Percentiles rank a stretch among this genome's conserved stretches.
Evolutionary conservation across 306 rosid genomes (phyloP).

Genomic region (Sophora flavescens): DNA sequence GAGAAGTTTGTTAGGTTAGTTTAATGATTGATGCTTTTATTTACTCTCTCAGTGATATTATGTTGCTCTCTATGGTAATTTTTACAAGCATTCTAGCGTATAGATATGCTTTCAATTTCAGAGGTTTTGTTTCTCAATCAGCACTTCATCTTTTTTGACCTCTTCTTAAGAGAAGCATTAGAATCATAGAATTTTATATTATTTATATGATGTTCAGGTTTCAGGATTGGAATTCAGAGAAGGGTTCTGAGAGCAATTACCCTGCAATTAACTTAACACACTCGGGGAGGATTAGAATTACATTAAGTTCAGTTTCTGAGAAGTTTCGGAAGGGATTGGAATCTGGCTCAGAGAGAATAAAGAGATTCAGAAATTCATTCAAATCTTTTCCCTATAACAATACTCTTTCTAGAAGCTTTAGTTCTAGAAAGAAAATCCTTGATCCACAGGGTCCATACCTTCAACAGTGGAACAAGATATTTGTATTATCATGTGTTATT

Average conservation of each 20-base stretch:
- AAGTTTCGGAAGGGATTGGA: conserved; percentile 76
- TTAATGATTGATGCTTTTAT: not conserved
- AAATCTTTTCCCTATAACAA: conserved; percentile 67
- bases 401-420: conserved; percentile 52
- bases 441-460: conserved; percentile 97
- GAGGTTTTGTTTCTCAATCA: not conserved
- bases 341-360: conserved; percentile 79
- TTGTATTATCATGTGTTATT: conserved; percentile 82
- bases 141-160: conserved; percentile 11
- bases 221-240: conserved; percentile 82
- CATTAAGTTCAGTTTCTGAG: conserved; percentile 58
- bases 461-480: conserved; percentile 96
- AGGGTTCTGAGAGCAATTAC: conserved; percentile 61
- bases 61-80: conserved; percentile 12
- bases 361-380: conserved; percentile 62
- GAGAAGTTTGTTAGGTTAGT: conserved; percentile 85
- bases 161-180: conserved; percentile 20
- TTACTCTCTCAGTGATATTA: conserved; percentile 6
- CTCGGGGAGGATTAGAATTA: conserved; percentile 59
- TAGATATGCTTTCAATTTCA: not conserved
- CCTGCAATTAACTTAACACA: conserved; percentile 55
- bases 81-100: conserved; percentile 34
- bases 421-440: conserved; percentile 73
- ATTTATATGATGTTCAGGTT: conserved; percentile 64
- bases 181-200: conserved; percentile 36